phyloP scores from a whole-genome alignment of 495 filamentous ascomycete genomes.

The Copromyces sp. region DNA sequence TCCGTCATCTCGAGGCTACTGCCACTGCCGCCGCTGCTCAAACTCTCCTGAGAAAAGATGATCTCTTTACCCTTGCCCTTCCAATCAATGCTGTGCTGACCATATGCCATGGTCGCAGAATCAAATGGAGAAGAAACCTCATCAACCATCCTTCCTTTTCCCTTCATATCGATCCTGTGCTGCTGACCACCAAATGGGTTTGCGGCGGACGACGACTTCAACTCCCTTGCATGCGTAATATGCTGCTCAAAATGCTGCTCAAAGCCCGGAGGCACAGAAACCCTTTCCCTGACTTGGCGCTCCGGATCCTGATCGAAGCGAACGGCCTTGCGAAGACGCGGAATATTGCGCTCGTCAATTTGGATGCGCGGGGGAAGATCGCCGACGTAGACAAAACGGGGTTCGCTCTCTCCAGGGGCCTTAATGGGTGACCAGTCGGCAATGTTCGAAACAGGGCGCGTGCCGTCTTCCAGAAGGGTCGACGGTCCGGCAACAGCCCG shows the following conservation, averaged over 20 bases:
- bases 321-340: neutral
- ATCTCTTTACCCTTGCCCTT: neutral
- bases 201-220: no score
- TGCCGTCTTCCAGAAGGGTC: neutral
- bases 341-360: neutral
- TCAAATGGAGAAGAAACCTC: neutral
- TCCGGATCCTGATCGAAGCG: neutral
- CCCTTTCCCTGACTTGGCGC: neutral
- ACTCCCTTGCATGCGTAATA: neutral
- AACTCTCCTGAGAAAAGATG: neutral
- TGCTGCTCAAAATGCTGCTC: neutral
- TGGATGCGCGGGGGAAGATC: neutral
- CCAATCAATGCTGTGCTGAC: neutral
- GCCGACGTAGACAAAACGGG: neutral
- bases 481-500: neutral
- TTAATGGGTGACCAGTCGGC: neutral
- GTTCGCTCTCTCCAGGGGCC: neutral
- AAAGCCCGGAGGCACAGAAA: neutral
- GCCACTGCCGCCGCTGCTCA: neutral
- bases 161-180: neutral
- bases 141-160: neutral
- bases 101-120: neutral
- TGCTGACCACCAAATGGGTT: neutral
- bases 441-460: neutral
- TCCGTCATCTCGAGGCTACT: neutral